phyloP scores from a whole-genome alignment of 768 basidiomycete species.

The Boletus bicolor region DNA sequence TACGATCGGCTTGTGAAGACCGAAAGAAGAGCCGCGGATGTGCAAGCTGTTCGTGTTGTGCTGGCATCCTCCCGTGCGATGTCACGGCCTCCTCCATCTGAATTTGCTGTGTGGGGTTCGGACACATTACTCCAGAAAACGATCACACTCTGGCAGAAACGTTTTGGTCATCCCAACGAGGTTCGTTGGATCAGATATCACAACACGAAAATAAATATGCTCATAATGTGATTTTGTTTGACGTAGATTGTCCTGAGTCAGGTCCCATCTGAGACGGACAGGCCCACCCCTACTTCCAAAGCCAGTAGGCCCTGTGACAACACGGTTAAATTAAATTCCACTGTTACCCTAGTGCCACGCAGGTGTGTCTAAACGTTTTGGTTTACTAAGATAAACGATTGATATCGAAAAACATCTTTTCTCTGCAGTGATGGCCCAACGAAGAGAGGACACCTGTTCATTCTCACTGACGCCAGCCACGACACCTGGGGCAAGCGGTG shows the following conservation, averaged over 20 bases:
- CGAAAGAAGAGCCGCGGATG: slow-evolving; percentile 79
- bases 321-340: slow-evolving; percentile 64
- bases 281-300: slow-evolving; percentile 11
- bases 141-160: slow-evolving; percentile 79
- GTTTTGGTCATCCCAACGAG: slow-evolving; percentile 71
- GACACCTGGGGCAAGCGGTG: slow-evolving; percentile 81
- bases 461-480: slow-evolving; percentile 76
- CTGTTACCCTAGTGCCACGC: slow-evolving; percentile 69
- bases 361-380: slow-evolving; percentile 45
- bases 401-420: slow-evolving; percentile 1
- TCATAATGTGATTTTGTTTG: slow-evolving; percentile 15
- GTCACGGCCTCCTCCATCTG: slow-evolving; percentile 47
- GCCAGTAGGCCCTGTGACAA: slow-evolving; percentile 41
- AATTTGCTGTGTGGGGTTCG: slow-evolving; percentile 58
- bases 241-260: slow-evolving; percentile 75
- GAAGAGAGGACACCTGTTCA: slow-evolving; percentile 79
- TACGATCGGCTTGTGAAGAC: slow-evolving; percentile 68
- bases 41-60: slow-evolving; percentile 83
- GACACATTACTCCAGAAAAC: slow-evolving; percentile 64
- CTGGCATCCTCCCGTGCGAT: slow-evolving; percentile 49
- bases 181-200: slow-evolving; percentile 40
- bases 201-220: not conserved
- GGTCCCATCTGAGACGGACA: slow-evolving; percentile 58
- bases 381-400: not conserved
- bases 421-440: slow-evolving; percentile 67